Evolutionary conservation across 306 rosid species (phyloP).

Genomic region (Glycine latifolia): DNA sequence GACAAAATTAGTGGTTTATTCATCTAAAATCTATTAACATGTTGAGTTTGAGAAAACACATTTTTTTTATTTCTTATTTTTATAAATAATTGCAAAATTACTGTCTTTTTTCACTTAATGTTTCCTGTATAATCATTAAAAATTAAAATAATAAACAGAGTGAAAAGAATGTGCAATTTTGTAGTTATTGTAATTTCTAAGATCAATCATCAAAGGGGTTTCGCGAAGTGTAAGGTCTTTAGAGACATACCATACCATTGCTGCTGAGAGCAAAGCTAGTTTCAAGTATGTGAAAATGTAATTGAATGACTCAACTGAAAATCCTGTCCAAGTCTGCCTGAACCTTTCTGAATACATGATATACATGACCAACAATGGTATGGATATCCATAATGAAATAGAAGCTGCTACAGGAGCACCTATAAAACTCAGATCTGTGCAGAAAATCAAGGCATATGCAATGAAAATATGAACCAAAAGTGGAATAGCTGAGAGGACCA

Average conservation of each 20-base stretch:
- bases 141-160: too few relatives aligned
- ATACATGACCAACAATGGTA: conserved; percentile 51
- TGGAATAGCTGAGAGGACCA: conserved; percentile 61
- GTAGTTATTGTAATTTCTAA: neutral
- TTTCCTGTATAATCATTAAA: too few relatives aligned
- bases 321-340: conserved; percentile 76
- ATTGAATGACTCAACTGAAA: conserved; percentile 61
- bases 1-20: too few relatives aligned
- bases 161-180: too few relatives aligned
- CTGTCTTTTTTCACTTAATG: too few relatives aligned
- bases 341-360: conserved; percentile 54
- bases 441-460: conserved; percentile 62
- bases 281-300: conserved; percentile 55
- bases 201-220: neutral
- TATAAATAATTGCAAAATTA: too few relatives aligned
- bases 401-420: conserved; percentile 77
- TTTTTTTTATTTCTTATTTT: too few relatives aligned
- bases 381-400: conserved; percentile 68
- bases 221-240: neutral
- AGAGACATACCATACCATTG: conserved; percentile 77
- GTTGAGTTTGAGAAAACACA: too few relatives aligned
- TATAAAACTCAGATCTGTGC: conserved; percentile 55
- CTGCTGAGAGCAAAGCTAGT: conserved; percentile 76
- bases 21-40: too few relatives aligned
- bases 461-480: conserved; percentile 53